Conservation (phyloP, 768 basidiomycete species). For the Suillus hirtellus region DNA sequence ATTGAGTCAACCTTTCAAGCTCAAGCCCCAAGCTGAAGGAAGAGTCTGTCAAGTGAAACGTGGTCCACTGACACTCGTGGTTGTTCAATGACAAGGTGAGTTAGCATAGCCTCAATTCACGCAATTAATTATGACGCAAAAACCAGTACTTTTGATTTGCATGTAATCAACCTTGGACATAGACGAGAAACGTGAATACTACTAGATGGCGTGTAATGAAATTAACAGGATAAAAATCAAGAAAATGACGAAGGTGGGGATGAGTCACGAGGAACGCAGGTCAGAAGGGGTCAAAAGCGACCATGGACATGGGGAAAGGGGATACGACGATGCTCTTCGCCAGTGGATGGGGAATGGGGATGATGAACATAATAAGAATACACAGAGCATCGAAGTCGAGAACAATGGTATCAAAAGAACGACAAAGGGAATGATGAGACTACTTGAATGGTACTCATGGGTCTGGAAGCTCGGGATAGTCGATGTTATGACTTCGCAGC, state of each 20-base stretch:
- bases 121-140: not conserved
- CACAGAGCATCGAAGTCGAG: constrained; percentile 46
- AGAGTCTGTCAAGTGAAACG: not conserved
- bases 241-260: not conserved
- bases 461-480: constrained; percentile 50
- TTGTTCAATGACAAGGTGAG: not conserved
- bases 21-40: not conserved
- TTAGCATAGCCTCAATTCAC: constrained; percentile 1
- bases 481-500: constrained; percentile 56
- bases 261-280: not conserved
- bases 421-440: constrained; percentile 14
- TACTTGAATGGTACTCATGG: constrained; percentile 20
- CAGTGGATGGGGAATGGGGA: constrained; percentile 45
- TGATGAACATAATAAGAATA: constrained; percentile 27
- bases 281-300: not conserved
- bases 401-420: constrained; percentile 10
- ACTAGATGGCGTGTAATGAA: not conserved
- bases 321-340: constrained; percentile 57
- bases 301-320: constrained; percentile 27
- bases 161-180: constrained; percentile 6
- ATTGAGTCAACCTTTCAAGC: not conserved
- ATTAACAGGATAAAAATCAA: constrained; percentile 10
- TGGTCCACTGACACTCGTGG: not conserved
- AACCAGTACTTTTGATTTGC: constrained; percentile 6
- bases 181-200: not conserved